A percentile compares a stretch with the other conserved stretches of the same genome.
Evolutionary conservation across 345 rosid genomes (phyloP).

Genomic region (Boechera retrofracta): DNA sequence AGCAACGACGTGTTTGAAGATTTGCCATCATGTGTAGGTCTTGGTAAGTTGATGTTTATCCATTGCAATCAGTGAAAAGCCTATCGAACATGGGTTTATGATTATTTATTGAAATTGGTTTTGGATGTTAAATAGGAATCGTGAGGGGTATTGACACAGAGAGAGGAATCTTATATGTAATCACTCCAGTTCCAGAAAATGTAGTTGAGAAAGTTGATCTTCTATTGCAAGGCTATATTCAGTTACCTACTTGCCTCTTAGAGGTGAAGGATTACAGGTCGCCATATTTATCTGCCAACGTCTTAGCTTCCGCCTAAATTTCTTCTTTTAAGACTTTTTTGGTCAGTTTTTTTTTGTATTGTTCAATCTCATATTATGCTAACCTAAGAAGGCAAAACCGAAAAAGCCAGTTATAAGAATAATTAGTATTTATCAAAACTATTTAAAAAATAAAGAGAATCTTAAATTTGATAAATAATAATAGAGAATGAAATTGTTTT

Average conservation of each 20-base stretch:
- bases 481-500: too few relatives aligned
- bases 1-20: slow-evolving; percentile 63
- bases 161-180: slow-evolving; percentile 70
- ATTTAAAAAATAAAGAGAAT: too few relatives aligned
- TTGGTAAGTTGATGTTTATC: slow-evolving; percentile 60
- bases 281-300: slow-evolving; percentile 73
- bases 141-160: slow-evolving; percentile 81
- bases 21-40: slow-evolving; percentile 80
- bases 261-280: slow-evolving; percentile 85
- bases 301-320: slow-evolving; percentile 57
- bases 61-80: slow-evolving; percentile 8
- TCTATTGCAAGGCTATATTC: slow-evolving; percentile 77
- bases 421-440: too few relatives aligned
- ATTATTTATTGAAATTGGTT: neutral
- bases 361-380: too few relatives aligned
- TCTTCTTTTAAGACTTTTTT: slow-evolving; percentile 4
- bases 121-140: slow-evolving; percentile 61
- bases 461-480: too few relatives aligned
- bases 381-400: too few relatives aligned
- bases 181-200: slow-evolving; percentile 78
- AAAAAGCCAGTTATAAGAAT: too few relatives aligned
- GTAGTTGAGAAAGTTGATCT: slow-evolving; percentile 80
- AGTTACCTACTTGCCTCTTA: slow-evolving; percentile 80
- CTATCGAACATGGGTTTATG: neutral
- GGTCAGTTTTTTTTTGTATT: neutral